Conservation (phyloP, 306 rosid species). For the Lablab purpureus region DNA sequence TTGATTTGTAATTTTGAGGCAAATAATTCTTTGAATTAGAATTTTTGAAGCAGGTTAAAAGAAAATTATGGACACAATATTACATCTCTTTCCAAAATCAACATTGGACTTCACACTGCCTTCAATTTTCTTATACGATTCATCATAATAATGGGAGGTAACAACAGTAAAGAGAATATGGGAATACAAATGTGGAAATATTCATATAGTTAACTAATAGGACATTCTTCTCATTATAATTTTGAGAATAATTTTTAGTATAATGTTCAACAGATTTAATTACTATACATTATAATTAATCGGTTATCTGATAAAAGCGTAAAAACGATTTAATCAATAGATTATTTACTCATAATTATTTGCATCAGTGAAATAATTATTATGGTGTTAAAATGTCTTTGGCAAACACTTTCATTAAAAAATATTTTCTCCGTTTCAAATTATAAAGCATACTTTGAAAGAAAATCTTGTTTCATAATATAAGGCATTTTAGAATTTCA, state of each 20-base stretch:
- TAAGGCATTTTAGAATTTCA: no score
- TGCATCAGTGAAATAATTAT: neutral
- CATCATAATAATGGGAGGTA: neutral
- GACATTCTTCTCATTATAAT: no score
- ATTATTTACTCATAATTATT: neutral
- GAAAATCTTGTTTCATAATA: no score
- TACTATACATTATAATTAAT: no score
- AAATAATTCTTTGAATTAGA: neutral
- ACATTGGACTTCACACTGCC: neutral
- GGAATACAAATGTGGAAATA: neutral
- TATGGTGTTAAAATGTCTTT: neutral
- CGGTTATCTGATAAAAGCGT: no score
- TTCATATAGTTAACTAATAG: no score
- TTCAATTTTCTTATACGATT: neutral
- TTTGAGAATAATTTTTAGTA: no score
- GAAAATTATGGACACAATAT: neutral
- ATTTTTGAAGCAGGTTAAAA: neutral
- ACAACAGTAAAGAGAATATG: neutral
- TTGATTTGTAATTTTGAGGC: neutral
- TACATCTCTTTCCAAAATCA: slow-evolving; percentile 2
- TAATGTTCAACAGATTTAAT: no score
- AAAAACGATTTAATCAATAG: no score
- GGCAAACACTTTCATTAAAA: neutral
- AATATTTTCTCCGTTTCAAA: no score
- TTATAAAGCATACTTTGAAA: no score